Conservation (phyloP, 2,329 filamentous ascomycete species). For the Ceratocystis variospora region DNA sequence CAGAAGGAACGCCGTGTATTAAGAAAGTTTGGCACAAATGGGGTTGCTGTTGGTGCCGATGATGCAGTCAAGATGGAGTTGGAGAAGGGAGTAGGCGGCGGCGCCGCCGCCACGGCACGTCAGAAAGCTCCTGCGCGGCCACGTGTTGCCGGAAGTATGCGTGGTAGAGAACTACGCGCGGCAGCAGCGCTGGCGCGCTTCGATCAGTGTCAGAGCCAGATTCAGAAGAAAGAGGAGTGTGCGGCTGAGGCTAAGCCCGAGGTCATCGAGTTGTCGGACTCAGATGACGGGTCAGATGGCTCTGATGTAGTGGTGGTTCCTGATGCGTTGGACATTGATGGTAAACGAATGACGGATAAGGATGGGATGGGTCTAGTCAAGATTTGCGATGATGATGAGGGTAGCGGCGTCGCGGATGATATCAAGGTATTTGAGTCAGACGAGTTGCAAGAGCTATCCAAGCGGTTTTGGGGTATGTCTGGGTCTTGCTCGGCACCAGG, state of each 20-base stretch:
- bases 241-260: conserved; percentile 28
- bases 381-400: conserved; percentile 56
- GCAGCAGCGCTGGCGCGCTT: conserved; percentile 66
- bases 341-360: conserved; percentile 48
- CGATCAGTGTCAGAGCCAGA: conserved; percentile 32
- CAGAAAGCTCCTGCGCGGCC: conserved; percentile 42
- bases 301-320: conserved; percentile 22
- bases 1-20: conserved; percentile 56
- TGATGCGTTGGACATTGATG: conserved; percentile 51
- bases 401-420: conserved; percentile 42
- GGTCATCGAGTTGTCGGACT: conserved; percentile 28
- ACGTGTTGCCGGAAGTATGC: conserved; percentile 57
- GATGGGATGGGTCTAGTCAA: conserved; percentile 56
- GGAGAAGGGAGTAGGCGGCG: conserved; percentile 41
- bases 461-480: conserved; percentile 8
- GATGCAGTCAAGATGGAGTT: conserved; percentile 50
- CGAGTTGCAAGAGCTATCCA: conserved; percentile 52
- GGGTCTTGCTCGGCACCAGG: not conserved
- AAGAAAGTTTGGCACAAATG: conserved; percentile 64
- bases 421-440: conserved; percentile 29
- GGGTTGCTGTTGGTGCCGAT: conserved; percentile 55
- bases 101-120: conserved; percentile 29
- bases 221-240: conserved; percentile 27
- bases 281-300: conserved; percentile 23
- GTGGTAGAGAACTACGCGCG: conserved; percentile 61